These are phyloP conservation scores for Paramecium octaurelia DNA, from an alignment of 73 alveolate species.

Conservation along the genomic window DNA sequence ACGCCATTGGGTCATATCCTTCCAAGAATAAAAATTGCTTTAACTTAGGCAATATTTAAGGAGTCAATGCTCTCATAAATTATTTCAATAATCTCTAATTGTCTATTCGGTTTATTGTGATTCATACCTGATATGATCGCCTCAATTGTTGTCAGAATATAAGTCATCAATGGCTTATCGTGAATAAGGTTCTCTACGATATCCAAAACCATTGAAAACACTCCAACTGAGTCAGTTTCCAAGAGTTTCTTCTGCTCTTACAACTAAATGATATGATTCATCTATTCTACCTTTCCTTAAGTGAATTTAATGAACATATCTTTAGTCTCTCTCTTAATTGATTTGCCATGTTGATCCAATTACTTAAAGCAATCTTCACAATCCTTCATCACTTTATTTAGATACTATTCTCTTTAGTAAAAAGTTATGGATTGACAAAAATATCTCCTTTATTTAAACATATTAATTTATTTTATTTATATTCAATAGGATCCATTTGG, in stretches of 20 bases:
- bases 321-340: neutral
- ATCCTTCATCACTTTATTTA: neutral
- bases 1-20: constrained; percentile 49
- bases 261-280: neutral
- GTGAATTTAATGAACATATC: constrained; percentile 29
- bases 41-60: constrained; percentile 14
- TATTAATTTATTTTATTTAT: neutral
- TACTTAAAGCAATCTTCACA: constrained; percentile 13
- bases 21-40: constrained; percentile 27
- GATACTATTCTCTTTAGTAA: neutral
- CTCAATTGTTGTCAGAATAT: constrained; percentile 2
- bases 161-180: constrained; percentile 31
- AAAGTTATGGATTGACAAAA: neutral
- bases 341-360: constrained; percentile 35
- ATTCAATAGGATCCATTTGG: neutral
- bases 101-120: neutral
- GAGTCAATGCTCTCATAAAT: constrained; percentile 29
- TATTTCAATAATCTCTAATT: neutral
- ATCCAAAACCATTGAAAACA: constrained; percentile 4
- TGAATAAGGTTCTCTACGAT: neutral
- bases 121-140: constrained; percentile 2
- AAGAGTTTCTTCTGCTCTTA: neutral
- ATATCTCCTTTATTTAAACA: neutral
- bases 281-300: neutral
- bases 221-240: neutral